A percentile compares a stretch with the other conserved stretches of the same genome.
phyloP scores from a whole-genome alignment of 768 basidiomycete species.

The Boletus barrowsii region DNA sequence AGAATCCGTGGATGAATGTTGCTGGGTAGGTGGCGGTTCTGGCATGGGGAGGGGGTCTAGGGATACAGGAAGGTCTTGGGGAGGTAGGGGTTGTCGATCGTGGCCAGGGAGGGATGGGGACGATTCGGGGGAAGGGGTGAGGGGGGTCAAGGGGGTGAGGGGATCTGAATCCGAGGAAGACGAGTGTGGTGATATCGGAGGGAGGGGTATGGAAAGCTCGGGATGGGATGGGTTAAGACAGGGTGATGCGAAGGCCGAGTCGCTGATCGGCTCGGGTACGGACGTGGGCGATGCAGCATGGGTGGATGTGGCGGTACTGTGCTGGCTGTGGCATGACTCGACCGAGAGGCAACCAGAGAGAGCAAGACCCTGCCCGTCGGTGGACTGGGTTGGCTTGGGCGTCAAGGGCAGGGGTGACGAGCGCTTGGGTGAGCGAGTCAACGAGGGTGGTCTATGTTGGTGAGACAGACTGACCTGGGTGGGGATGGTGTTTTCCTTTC shows the following conservation, averaged over 20 bases:
- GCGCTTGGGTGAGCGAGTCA: constrained; percentile 8
- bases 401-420: constrained; percentile 7
- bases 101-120: constrained; percentile 26
- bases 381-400: neutral
- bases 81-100: constrained; percentile 19
- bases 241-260: neutral
- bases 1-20: neutral
- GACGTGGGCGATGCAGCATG: neutral
- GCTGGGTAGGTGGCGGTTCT: neutral
- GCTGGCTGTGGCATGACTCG: neutral
- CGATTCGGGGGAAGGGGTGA: constrained; percentile 20
- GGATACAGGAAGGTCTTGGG: constrained; percentile 3
- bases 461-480: neutral
- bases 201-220: constrained; percentile 3
- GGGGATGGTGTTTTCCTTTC: constrained; percentile 18
- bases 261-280: constrained; percentile 2
- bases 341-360: neutral
- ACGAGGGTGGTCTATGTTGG: no score
- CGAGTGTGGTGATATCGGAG: neutral
- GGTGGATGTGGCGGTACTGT: constrained; percentile 2
- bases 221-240: neutral
- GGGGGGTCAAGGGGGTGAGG: constrained; percentile 20
- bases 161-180: constrained; percentile 6
- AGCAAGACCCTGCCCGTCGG: constrained; percentile 2
- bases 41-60: constrained; percentile 4